Conservation (phyloP, 2,329 filamentous ascomycete genomes). For the Dendrostoma leiphaemia region DNA sequence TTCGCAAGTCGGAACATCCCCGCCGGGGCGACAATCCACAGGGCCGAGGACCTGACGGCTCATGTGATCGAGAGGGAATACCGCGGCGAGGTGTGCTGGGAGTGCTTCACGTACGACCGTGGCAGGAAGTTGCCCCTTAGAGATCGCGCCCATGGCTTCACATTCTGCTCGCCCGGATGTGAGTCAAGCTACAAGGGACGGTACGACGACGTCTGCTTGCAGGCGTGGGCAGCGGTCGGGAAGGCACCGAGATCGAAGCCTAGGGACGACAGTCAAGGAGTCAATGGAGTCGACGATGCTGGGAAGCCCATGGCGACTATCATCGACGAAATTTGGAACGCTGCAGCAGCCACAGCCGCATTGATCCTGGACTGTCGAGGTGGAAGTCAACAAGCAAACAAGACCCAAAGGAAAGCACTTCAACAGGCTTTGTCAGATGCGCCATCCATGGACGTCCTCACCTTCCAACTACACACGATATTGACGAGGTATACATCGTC, state of each 20-base stretch:
- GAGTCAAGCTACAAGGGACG: not conserved
- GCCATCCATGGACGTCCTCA: slow-evolving; percentile 7
- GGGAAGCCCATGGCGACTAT: not conserved
- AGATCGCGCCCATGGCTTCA: slow-evolving; percentile 4
- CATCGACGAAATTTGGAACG: slow-evolving; percentile 5
- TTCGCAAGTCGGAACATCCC: slow-evolving; percentile 3
- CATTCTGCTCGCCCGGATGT: slow-evolving; percentile 13
- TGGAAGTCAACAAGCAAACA: not conserved
- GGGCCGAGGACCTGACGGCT: slow-evolving; percentile 10
- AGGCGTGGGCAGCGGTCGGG: slow-evolving; percentile 12
- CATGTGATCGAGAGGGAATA: slow-evolving; percentile 15
- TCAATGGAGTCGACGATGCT: not conserved
- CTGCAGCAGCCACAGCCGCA: not conserved
- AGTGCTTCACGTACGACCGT: slow-evolving; percentile 15
- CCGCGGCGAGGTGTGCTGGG: slow-evolving; percentile 18
- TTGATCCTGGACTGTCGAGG: not conserved
- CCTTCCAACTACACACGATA: slow-evolving; percentile 12
- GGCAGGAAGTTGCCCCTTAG: slow-evolving; percentile 12
- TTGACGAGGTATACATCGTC: not conserved
- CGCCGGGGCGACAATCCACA: not conserved
- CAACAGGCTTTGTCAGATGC: not conserved
- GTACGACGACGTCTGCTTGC: slow-evolving; percentile 3
- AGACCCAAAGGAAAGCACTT: not conserved
- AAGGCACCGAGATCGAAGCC: not conserved
- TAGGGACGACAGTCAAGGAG: not conserved